A percentile compares a stretch with the other conserved stretches of the same genome.
phyloP scores from a whole-genome alignment of 75 land plant genomes.

The Picea glauca region DNA sequence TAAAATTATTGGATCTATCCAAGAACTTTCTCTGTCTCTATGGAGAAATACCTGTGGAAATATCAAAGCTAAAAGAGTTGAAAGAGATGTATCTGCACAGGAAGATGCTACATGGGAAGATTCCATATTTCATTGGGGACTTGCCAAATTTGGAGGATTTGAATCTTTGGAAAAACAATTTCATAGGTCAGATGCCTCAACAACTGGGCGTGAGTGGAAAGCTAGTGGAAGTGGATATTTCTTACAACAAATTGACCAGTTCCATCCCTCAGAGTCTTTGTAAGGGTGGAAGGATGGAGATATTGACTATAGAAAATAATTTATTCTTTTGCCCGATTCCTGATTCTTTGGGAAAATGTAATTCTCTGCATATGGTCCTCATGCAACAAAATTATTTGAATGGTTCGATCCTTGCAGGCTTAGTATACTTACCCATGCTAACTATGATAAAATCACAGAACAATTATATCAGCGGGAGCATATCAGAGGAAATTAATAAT shows the following conservation, averaged over 20 bases:
- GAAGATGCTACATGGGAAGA: slow-evolving; percentile 62
- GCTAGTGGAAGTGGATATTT: not conserved
- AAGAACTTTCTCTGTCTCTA: slow-evolving; percentile 54
- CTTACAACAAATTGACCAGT: too few relatives aligned
- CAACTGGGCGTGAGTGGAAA: not conserved
- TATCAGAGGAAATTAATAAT: not conserved
- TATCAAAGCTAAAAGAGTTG: slow-evolving; percentile 40
- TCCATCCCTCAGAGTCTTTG: slow-evolving; percentile 63
- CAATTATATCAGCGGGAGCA: slow-evolving; percentile 42
- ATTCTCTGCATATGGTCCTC: slow-evolving; percentile 56
- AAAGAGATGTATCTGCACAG: slow-evolving; percentile 59
- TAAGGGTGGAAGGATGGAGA: slow-evolving; percentile 51
- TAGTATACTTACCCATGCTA: slow-evolving; percentile 61
- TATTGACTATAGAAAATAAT: slow-evolving; percentile 63
- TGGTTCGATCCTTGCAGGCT: slow-evolving; percentile 61
- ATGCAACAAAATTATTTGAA: slow-evolving; percentile 70
- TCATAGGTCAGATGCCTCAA: slow-evolving; percentile 35
- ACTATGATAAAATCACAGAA: slow-evolving; percentile 54
- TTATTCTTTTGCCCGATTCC: slow-evolving; percentile 69
- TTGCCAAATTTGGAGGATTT: slow-evolving; percentile 60
- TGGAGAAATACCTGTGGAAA: slow-evolving; percentile 59
- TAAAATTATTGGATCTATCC: slow-evolving; percentile 55
- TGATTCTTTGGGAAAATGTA: slow-evolving; percentile 47
- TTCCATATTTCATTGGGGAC: slow-evolving; percentile 58
- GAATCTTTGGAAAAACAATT: slow-evolving; percentile 69